Percentiles rank a stretch among this genome's conserved stretches.
phyloP scores from a whole-genome alignment of 1,284 basidiomycete genomes.

The Phlebopus sp. region DNA sequence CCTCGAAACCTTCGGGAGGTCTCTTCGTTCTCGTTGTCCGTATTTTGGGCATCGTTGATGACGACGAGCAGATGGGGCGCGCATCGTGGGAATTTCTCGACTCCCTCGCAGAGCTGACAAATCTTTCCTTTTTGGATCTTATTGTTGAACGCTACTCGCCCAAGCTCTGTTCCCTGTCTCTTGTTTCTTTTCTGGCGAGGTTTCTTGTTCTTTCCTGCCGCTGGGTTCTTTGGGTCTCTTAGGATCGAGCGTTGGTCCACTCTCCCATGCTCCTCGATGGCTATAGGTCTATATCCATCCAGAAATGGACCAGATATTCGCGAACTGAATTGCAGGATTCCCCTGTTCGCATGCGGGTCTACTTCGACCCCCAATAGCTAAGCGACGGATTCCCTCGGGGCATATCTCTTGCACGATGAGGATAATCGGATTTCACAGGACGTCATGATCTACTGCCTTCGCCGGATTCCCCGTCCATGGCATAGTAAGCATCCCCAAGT shows the following conservation, averaged over 20 bases:
- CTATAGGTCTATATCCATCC: neutral
- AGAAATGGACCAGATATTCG: neutral
- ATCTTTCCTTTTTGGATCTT: conserved; percentile 7
- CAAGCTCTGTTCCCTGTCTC: neutral
- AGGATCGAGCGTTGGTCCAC: neutral
- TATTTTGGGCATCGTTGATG: conserved; percentile 85
- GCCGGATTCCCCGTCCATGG: too few species aligned
- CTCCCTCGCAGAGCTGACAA: conserved; percentile 13
- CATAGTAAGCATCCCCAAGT: neutral
- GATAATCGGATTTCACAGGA: too few species aligned
- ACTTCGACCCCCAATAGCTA: neutral
- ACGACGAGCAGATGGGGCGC: conserved; percentile 1
- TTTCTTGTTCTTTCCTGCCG: neutral
- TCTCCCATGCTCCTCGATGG: neutral
- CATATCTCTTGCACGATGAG: neutral
- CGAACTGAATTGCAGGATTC: neutral
- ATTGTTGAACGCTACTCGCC: conserved; percentile 3
- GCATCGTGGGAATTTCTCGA: conserved; percentile 20
- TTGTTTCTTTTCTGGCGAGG: conserved; percentile 8
- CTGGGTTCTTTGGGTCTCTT: neutral
- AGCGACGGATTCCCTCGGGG: neutral
- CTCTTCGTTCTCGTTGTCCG: conserved; percentile 91
- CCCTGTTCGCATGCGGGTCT: neutral
- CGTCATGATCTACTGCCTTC: neutral
- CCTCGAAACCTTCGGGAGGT: conserved; percentile 97